Percentiles rank a stretch among this genome's conserved stretches.
Evolutionary conservation across 192 early-diverging fungal species (phyloP).

Genomic region (Umbelopsis vinacea): DNA sequence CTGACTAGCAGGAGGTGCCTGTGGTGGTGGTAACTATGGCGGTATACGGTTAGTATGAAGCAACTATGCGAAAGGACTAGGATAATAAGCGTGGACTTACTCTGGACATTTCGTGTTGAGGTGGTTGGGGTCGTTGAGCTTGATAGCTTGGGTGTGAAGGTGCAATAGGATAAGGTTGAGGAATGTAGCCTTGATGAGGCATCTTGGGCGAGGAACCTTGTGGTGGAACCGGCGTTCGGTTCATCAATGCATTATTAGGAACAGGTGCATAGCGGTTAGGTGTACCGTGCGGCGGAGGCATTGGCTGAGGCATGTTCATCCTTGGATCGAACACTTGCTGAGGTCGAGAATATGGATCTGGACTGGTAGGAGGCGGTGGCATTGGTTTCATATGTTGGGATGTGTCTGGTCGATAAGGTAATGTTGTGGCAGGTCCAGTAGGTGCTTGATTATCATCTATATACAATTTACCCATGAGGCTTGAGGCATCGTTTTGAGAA

Average conservation of each 20-base stretch:
- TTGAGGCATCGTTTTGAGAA: not conserved
- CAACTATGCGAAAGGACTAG: not conserved
- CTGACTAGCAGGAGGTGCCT: slow-evolving; percentile 20
- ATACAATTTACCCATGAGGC: not conserved
- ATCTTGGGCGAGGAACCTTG: not conserved
- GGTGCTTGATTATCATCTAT: not conserved
- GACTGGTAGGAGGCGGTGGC: not conserved
- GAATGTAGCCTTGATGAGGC: not conserved
- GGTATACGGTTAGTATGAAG: not conserved
- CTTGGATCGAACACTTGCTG: slow-evolving; percentile 10
- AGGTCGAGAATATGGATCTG: slow-evolving; percentile 4
- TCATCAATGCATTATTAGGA: not conserved
- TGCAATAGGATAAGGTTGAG: slow-evolving; percentile 4
- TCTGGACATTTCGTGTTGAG: not conserved
- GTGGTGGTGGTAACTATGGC: not conserved
- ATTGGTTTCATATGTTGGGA: slow-evolving; percentile 2
- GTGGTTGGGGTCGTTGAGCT: not conserved
- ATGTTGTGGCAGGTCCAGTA: not conserved
- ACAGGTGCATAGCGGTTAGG: slow-evolving; percentile 14
- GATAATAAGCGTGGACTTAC: not conserved
- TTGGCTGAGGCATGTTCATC: slow-evolving; percentile 12
- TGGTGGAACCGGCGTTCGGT: not conserved
- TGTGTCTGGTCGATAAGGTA: not conserved
- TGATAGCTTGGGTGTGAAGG: not conserved
- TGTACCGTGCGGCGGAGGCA: slow-evolving; percentile 14